Percentiles rank a stretch among this genome's conserved stretches.
These are phyloP conservation scores for Nicotiana benthamiana DNA, from an alignment of 257 asterid species.

Conservation along the genomic window DNA sequence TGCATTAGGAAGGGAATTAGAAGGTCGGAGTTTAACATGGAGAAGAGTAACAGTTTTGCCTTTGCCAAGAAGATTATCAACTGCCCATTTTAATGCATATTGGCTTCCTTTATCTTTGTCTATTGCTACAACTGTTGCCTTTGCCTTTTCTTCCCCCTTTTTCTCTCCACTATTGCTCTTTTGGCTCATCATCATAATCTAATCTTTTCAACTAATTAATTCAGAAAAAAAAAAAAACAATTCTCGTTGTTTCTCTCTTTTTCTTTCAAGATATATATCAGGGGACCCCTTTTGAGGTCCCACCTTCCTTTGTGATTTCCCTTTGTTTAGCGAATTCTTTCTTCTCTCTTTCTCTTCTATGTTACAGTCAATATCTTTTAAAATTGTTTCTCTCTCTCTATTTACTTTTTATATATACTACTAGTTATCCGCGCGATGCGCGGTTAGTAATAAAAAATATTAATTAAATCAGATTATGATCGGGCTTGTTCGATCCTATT, in stretches of 20 bases:
- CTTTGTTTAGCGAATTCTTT: not conserved
- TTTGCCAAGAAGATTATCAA: conserved; percentile 59
- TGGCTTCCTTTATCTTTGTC: conserved; percentile 95
- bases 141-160: conserved; percentile 32
- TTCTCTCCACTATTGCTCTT: conserved; percentile 31
- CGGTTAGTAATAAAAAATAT: too few species aligned
- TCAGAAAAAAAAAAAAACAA: not conserved
- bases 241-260: not conserved
- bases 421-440: too few species aligned
- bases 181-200: conserved; percentile 23
- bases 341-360: not conserved
- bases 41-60: conserved; percentile 70
- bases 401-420: not conserved
- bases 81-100: conserved; percentile 95
- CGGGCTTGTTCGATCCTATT: too few species aligned
- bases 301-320: not conserved
- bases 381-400: not conserved
- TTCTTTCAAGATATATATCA: not conserved
- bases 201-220: not conserved
- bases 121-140: conserved; percentile 59
- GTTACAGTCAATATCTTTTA: not conserved
- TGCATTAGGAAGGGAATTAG: conserved; percentile 33
- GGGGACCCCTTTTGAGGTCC: not conserved
- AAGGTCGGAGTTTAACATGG: conserved; percentile 47
- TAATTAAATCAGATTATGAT: too few species aligned